A percentile compares a stretch with the other conserved stretches of the same genome.
Evolutionary conservation across 148 eudicot species (phyloP).

Genomic region (Gaultheria prostrata): DNA sequence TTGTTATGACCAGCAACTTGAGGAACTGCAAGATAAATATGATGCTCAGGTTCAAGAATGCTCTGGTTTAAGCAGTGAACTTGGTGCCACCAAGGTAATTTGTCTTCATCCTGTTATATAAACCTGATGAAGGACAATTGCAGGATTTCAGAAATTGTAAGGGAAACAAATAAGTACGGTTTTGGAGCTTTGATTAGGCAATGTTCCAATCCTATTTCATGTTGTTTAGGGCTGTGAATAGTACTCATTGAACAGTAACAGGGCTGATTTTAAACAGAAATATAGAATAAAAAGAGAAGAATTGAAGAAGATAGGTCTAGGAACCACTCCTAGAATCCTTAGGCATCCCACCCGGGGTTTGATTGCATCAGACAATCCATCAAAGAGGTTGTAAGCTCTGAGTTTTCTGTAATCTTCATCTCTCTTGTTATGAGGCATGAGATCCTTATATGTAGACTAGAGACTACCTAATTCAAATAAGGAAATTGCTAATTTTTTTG

Average conservation of each 20-base stretch:
- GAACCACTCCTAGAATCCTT: neutral
- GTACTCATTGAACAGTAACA: neutral
- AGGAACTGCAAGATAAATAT: constrained; percentile 58
- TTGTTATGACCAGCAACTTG: constrained; percentile 44
- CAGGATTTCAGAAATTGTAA: neutral
- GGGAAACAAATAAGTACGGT: neutral
- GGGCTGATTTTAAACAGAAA: neutral
- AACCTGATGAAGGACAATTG: neutral
- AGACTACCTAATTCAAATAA: neutral
- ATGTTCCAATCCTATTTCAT: neutral
- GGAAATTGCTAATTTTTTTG: neutral
- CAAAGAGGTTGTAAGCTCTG: neutral
- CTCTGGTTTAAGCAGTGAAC: constrained; percentile 45
- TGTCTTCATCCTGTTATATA: neutral
- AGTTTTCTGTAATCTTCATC: neutral
- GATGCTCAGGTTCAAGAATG: constrained; percentile 51
- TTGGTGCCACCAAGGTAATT: constrained; percentile 52
- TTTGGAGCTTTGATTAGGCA: neutral
- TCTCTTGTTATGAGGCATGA: neutral
- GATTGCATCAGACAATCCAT: neutral
- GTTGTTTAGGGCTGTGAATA: neutral
- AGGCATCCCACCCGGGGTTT: neutral
- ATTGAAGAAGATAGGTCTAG: neutral
- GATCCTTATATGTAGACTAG: neutral
- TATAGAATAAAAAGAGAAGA: neutral